Conservation (phyloP, 2,329 filamentous ascomycete species). For the Mycosphaerella arachidis region DNA sequence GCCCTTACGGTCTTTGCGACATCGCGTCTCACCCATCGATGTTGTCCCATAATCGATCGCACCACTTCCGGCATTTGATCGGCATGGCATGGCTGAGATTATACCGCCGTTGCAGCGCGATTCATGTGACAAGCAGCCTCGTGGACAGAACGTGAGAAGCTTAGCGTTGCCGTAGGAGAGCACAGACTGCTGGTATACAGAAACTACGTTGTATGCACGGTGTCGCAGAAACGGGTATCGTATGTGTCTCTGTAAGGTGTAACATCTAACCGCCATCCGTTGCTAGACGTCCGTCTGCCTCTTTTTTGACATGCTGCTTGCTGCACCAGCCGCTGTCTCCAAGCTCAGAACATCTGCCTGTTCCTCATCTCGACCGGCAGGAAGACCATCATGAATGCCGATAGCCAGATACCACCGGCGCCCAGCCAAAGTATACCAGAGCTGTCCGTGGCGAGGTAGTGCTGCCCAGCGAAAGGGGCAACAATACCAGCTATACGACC, state of each 20-base stretch:
- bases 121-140: neutral
- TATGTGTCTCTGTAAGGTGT: too few species aligned
- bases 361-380: constrained; percentile 16
- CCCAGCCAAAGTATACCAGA: constrained; percentile 12
- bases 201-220: too few species aligned
- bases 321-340: too few species aligned
- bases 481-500: constrained; percentile 14
- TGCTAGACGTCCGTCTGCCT: too few species aligned
- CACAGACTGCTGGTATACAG: neutral
- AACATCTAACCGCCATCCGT: too few species aligned
- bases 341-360: constrained; percentile 12
- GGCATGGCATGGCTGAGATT: neutral
- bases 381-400: constrained; percentile 10
- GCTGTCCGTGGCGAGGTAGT: constrained; percentile 6
- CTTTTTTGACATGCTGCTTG: too few species aligned
- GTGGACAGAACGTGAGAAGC: neutral
- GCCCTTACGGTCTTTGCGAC: too few species aligned
- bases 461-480: constrained; percentile 11
- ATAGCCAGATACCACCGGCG: constrained; percentile 12
- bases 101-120: neutral
- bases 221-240: too few species aligned
- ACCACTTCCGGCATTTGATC: neutral
- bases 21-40: too few species aligned
- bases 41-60: too few species aligned
- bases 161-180: neutral